Percentiles rank a stretch among this genome's conserved stretches.
Conservation (phyloP, 768 basidiomycete genomes). For the Calocera cornea region DNA sequence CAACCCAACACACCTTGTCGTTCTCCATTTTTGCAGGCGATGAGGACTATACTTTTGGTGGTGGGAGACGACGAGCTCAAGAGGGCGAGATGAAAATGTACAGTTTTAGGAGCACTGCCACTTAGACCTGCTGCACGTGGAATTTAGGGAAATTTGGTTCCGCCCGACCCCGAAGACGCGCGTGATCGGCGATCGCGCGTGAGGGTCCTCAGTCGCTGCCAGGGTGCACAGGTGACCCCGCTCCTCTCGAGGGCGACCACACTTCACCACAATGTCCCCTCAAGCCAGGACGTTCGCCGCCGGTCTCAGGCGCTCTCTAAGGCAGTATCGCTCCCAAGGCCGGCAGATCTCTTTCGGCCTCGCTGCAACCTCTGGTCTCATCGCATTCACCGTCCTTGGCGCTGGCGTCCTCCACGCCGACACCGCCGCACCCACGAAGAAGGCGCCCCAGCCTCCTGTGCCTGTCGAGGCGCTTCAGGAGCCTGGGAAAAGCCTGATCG, state of each 20-base stretch:
- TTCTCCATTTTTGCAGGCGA: conserved; percentile 1
- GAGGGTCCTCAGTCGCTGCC: not conserved
- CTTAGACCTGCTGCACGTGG: not conserved
- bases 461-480: not conserved
- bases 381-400: not conserved
- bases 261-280: not conserved
- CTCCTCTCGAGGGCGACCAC: not conserved
- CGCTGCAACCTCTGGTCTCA: not conserved
- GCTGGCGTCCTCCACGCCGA: not conserved
- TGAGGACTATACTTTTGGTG: not conserved
- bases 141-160: not conserved
- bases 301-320: not conserved
- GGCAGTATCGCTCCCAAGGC: not conserved
- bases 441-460: not conserved
- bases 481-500: not conserved
- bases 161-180: not conserved
- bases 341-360: not conserved
- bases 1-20: not conserved
- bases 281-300: not conserved
- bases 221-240: not conserved
- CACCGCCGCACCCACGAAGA: not conserved
- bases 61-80: conserved; percentile 5
- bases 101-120: not conserved
- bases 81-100: conserved; percentile 2
- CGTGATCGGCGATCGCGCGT: not conserved